Conservation (phyloP, 1,284 basidiomycete genomes). For the Marasmius sp. region DNA sequence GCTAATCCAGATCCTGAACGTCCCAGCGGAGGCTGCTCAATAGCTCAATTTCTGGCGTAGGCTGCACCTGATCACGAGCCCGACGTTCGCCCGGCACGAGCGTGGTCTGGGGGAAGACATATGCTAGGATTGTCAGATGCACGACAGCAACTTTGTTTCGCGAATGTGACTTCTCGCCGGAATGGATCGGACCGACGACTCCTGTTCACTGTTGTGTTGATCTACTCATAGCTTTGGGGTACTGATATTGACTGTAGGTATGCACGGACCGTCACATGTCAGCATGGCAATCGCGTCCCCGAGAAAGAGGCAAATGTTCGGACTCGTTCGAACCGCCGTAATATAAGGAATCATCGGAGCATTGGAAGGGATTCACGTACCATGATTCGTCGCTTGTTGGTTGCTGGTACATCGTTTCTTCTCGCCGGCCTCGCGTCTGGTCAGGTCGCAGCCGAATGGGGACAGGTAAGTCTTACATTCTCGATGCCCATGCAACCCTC, state of each 20-base stretch:
- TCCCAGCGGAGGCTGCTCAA: neutral
- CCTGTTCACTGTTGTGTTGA: too few species aligned
- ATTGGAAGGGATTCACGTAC: constrained; percentile 1
- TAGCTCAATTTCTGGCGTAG: neutral
- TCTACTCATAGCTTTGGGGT: too few species aligned
- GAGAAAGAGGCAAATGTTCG: constrained; percentile 38
- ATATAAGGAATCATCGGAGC: neutral
- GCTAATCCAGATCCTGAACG: neutral
- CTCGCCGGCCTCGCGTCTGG: constrained; percentile 14
- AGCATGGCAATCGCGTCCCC: constrained; percentile 14
- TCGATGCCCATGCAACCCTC: constrained; percentile 25
- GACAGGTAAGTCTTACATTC: constrained; percentile 21
- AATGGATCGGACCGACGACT: too few species aligned
- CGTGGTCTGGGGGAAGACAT: constrained; percentile 4
- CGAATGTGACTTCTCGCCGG: too few species aligned
- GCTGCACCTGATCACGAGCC: neutral
- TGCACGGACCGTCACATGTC: neutral
- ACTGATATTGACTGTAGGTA: constrained; percentile 9
- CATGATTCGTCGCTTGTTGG: constrained; percentile 15
- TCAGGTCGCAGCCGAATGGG: constrained; percentile 25
- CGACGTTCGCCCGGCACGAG: neutral
- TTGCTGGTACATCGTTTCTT: constrained; percentile 16
- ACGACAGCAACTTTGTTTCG: too few species aligned
- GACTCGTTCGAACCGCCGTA: constrained; percentile 8
- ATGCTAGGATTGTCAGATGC: too few species aligned